phyloP scores from a whole-genome alignment of 2,329 filamentous ascomycete genomes.

The Penicillium sclerotiorum region DNA sequence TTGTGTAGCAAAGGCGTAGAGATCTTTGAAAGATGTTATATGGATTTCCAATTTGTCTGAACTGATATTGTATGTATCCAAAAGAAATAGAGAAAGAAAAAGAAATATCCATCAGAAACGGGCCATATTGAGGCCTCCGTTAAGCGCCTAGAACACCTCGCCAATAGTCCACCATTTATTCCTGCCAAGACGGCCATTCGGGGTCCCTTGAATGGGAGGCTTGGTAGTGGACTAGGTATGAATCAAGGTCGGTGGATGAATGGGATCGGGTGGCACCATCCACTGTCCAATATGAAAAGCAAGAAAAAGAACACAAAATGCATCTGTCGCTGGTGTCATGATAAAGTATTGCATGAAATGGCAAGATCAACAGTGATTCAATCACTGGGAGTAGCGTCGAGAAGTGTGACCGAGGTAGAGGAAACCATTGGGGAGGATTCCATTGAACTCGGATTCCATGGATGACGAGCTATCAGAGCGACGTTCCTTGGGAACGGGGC shows the following conservation, averaged over 20 bases:
- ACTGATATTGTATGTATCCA: constrained; percentile 7
- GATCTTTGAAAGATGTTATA: constrained; percentile 2
- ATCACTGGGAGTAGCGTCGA: constrained; percentile 16
- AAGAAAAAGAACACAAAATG: too few species aligned
- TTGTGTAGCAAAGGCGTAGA: background rate
- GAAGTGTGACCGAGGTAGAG: constrained; percentile 31
- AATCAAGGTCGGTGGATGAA: constrained; percentile 11
- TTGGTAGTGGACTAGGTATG: constrained; percentile 6
- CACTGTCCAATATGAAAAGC: constrained; percentile 11
- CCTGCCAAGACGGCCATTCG: constrained; percentile 1
- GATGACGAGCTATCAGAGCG: constrained; percentile 33
- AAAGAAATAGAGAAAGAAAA: constrained; percentile 1
- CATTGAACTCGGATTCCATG: constrained; percentile 14
- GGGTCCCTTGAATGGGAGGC: background rate
- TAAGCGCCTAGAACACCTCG: constrained; percentile 19
- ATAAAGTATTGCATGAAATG: constrained; percentile 9
- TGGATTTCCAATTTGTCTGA: constrained; percentile 13
- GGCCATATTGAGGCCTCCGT: constrained; percentile 6
- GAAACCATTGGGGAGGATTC: constrained; percentile 27
- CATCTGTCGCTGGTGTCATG: constrained; percentile 18
- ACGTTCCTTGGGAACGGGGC: constrained; percentile 14
- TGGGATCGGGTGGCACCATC: constrained; percentile 8
- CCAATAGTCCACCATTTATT: constrained; percentile 12
- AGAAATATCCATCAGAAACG: constrained; percentile 6
- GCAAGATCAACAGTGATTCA: background rate